Base-by-base conservation (phyloP, 139 green algal species). In the Chlorella sp. region DNA sequence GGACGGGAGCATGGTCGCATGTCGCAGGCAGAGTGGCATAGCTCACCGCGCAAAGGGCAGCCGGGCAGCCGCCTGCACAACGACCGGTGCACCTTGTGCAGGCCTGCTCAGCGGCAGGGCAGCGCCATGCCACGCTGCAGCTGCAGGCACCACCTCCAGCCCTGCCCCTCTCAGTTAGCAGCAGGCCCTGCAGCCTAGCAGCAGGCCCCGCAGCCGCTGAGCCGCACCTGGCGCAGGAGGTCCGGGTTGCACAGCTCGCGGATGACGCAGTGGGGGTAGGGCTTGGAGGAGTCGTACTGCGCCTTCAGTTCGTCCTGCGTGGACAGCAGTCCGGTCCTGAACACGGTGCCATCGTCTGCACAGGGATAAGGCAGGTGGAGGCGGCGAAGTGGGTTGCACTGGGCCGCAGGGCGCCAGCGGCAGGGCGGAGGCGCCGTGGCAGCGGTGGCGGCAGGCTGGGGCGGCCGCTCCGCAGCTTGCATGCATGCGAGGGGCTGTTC, bases 221-320 rank as follows among this genome's bases (percentile, higher is more conserved):
- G 11, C 3, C 41, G 26, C 38, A 74, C 77, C 77, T 83, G 73
- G 58, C 76, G 62, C 36, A 98, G 88, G 34, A 86, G 54, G 0
- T 89, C 69, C 0, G 77, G 36, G 56, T 91, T 72, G 84, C 89
- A 94, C 3, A 93, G 0, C 38, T 93, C 70, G 14, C 32, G 32
- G 19, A 94, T 73, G n/a, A 90, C 82, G 36, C 81, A 77, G 78
- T 94, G 91, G 1, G 88, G 76, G 77, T 95, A 97, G 0, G 94
- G 94, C 41, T 88, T 43, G 7, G 82, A 67, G 0, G 44, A 41
- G 30, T 83, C 60, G 69, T 92, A 93, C 28, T 48, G 38, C 24
- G 65, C 56, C 7, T 79, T 58, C 26, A 95, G 80, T 44, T 46
- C 24, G 28, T 80, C 83, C 38, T 58, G 75, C 1, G 84, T 83